Conservation (phyloP, 2,329 filamentous ascomycete genomes). For the Trichophyton equinum region DNA sequence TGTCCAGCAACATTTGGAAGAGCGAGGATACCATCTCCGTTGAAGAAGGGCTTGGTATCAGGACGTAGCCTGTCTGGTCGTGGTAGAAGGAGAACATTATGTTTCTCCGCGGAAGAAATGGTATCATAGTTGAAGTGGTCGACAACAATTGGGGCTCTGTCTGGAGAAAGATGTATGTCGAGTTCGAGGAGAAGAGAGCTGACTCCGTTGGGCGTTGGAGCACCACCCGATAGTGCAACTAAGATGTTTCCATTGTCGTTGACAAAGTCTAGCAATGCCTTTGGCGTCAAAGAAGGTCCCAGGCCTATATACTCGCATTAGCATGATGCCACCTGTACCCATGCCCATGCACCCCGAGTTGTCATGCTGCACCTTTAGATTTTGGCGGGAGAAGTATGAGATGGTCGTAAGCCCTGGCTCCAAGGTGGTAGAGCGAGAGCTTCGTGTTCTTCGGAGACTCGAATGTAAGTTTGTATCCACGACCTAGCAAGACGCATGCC, state of each 20-base stretch:
- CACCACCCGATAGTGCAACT: slow-evolving; percentile 63
- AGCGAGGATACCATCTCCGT: slow-evolving; percentile 57
- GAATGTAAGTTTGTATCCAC: slow-evolving; percentile 70
- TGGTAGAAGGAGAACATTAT: slow-evolving; percentile 75
- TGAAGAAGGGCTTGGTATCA: slow-evolving; percentile 68
- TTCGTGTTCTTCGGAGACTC: slow-evolving; percentile 70
- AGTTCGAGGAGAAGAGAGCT: slow-evolving; percentile 72
- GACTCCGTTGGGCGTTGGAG: slow-evolving; percentile 58
- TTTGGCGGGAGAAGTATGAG: slow-evolving; percentile 78
- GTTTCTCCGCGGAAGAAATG: slow-evolving; percentile 61
- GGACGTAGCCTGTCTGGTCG: slow-evolving; percentile 52
- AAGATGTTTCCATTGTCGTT: slow-evolving; percentile 87
- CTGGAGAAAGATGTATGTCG: slow-evolving; percentile 74
- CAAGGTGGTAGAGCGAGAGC: slow-evolving; percentile 69
- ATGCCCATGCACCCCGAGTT: not conserved
- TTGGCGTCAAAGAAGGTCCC: slow-evolving; percentile 76
- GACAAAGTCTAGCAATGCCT: slow-evolving; percentile 77
- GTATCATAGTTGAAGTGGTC: slow-evolving; percentile 94
- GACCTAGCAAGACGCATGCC: slow-evolving; percentile 40
- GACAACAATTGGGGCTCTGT: slow-evolving; percentile 73
- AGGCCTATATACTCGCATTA: slow-evolving; percentile 48
- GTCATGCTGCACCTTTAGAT: slow-evolving; percentile 57
- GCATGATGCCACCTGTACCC: not conserved
- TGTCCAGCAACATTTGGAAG: slow-evolving; percentile 73
- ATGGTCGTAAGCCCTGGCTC: slow-evolving; percentile 83